Conservation (phyloP, 176 grass and related monocot genomes). For the bread wheat (Triticum aestivum) region DNA sequence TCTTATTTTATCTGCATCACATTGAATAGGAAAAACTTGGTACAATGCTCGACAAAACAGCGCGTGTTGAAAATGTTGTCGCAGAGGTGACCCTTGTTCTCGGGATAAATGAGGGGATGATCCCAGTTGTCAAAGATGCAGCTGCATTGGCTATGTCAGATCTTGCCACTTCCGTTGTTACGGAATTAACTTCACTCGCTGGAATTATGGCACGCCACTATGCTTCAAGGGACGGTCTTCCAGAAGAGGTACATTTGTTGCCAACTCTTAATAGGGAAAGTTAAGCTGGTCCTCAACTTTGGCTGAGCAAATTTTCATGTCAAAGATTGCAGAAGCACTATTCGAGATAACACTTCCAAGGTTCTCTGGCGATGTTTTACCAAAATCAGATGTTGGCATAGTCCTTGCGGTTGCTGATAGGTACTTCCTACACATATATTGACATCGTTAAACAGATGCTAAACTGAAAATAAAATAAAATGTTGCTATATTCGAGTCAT, state of each 20-base stretch:
- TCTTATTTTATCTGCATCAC: slow-evolving; percentile 19
- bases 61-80: slow-evolving; percentile 56
- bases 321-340: slow-evolving; percentile 87
- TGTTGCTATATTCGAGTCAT: no score
- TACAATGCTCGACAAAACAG: slow-evolving; percentile 94
- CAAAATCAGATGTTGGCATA: slow-evolving; percentile 88
- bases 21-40: slow-evolving; percentile 85
- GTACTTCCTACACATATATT: slow-evolving; percentile 21
- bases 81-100: slow-evolving; percentile 53
- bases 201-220: slow-evolving; percentile 94
- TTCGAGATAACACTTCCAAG: slow-evolving; percentile 93
- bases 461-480: background rate
- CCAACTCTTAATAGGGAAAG: background rate
- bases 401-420: slow-evolving; percentile 84
- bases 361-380: slow-evolving; percentile 82
- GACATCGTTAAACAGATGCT: background rate
- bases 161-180: slow-evolving; percentile 86
- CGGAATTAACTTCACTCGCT: slow-evolving; percentile 88
- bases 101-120: slow-evolving; percentile 47
- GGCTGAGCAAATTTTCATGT: slow-evolving; percentile 38
- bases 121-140: slow-evolving; percentile 64
- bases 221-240: slow-evolving; percentile 77
- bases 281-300: slow-evolving; percentile 2
- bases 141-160: slow-evolving; percentile 87
- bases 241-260: slow-evolving; percentile 53